Percentiles rank a stretch among this genome's conserved stretches.
Evolutionary conservation across 1,284 basidiomycete genomes (phyloP).

Genomic region (Gomphus bonarii): DNA sequence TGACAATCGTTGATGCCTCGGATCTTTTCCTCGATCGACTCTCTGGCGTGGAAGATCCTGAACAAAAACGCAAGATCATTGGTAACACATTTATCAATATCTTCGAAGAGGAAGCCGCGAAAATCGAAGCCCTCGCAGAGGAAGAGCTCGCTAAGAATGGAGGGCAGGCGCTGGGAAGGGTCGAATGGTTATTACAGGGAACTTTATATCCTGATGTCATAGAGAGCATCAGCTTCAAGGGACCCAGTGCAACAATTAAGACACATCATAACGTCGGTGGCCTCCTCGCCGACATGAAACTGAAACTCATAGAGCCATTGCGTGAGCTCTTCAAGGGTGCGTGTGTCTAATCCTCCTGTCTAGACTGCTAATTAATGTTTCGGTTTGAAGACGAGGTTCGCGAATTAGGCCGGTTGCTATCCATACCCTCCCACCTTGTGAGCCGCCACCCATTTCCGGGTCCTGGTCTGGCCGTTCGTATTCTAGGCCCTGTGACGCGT

Average conservation of each 20-base stretch:
- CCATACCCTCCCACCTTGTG: conserved; percentile 89
- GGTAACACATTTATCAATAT: conserved; percentile 99
- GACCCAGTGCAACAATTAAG: conserved; percentile 98
- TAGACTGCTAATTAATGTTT: not conserved
- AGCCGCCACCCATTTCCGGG: conserved; percentile 99
- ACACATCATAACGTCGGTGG: conserved; percentile 99
- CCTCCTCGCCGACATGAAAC: conserved; percentile 93
- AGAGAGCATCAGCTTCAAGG: conserved; percentile 99
- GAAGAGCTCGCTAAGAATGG: conserved; percentile 53
- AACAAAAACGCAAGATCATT: conserved; percentile 96
- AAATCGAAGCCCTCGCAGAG: conserved; percentile 81
- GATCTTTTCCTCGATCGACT: conserved; percentile 89
- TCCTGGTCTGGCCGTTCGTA: conserved; percentile 97
- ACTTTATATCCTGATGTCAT: conserved; percentile 99
- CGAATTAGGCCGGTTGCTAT: conserved; percentile 81
- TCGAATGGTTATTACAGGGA: conserved; percentile 97
- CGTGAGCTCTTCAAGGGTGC: conserved; percentile 96
- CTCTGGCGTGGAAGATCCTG: conserved; percentile 89
- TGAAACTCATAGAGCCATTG: conserved; percentile 97
- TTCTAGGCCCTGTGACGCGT: conserved; percentile 88
- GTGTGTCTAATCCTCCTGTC: not conserved
- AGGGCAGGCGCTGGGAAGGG: conserved; percentile 73
- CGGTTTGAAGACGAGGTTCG: conserved; percentile 75
- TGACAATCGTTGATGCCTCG: conserved; percentile 94
- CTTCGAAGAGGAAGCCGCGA: conserved; percentile 88